phyloP scores from a whole-genome alignment of 495 filamentous ascomycete genomes.

The Xylaria telfairii region DNA sequence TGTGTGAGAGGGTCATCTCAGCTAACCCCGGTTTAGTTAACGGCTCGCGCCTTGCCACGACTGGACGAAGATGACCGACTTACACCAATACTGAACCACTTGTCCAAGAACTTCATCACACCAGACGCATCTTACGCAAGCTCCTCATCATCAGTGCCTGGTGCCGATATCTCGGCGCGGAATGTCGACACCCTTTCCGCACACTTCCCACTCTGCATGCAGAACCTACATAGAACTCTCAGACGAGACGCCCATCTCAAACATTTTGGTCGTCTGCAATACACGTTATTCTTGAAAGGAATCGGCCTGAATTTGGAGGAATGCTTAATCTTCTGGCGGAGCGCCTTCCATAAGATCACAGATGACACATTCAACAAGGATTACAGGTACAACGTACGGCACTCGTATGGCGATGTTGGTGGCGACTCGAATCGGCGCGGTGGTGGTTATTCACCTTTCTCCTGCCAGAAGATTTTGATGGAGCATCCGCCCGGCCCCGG shows the following conservation, averaged over 20 bases:
- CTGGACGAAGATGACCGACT: slow-evolving; percentile 97
- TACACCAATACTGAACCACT: slow-evolving; percentile 89
- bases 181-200: slow-evolving; percentile 82
- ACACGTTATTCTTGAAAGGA: slow-evolving; percentile 96
- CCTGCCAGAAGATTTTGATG: slow-evolving; percentile 91
- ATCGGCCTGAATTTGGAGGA: slow-evolving; percentile 92
- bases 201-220: slow-evolving; percentile 96
- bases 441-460: slow-evolving; percentile 85
- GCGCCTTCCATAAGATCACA: slow-evolving; percentile 77
- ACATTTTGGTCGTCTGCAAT: slow-evolving; percentile 93
- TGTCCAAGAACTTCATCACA: slow-evolving; percentile 89
- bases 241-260: slow-evolving; percentile 88
- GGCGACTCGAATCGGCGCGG: slow-evolving; percentile 87
- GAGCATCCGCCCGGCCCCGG: slow-evolving; percentile 84
- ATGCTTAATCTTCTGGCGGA: slow-evolving; percentile 93
- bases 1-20: not conserved
- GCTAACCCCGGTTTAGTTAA: slow-evolving; percentile 62
- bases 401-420: slow-evolving; percentile 93
- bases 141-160: slow-evolving; percentile 56
- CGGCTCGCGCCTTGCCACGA: slow-evolving; percentile 85
- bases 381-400: slow-evolving; percentile 95
- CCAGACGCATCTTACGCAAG: slow-evolving; percentile 79
- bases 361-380: slow-evolving; percentile 95
- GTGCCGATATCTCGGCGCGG: slow-evolving; percentile 76
- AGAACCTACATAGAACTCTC: slow-evolving; percentile 80